Percentiles rank a stretch among this genome's conserved stretches.
Conservation (phyloP, 805 yeast species). For the Komagataella ulmi region DNA sequence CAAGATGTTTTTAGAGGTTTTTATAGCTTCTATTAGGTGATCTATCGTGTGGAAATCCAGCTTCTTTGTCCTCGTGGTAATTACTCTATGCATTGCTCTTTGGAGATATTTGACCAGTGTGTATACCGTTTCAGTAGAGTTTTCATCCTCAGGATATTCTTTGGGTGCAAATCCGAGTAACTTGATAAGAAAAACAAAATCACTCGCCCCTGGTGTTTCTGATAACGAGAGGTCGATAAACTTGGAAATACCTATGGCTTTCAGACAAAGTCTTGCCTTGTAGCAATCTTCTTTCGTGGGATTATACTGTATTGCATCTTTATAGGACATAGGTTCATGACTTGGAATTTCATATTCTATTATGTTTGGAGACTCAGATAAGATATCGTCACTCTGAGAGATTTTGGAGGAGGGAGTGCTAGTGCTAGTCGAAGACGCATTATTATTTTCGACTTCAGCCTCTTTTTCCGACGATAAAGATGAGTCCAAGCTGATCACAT, state of each 20-base stretch:
- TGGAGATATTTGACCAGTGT: constrained; percentile 39
- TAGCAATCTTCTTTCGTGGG: constrained; percentile 27
- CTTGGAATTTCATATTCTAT: neutral
- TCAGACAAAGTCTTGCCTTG: constrained; percentile 38
- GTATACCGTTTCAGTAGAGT: constrained; percentile 18
- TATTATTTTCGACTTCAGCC: neutral
- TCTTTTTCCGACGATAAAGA: neutral
- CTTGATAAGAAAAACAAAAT: constrained; percentile 41
- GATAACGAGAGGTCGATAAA: constrained; percentile 56
- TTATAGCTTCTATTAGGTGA: constrained; percentile 39
- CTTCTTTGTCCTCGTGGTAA: constrained; percentile 40
- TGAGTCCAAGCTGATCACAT: neutral
- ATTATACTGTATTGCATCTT: neutral
- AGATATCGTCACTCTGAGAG: constrained; percentile 4
- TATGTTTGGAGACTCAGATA: neutral
- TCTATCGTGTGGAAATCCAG: constrained; percentile 42
- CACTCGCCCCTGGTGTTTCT: constrained; percentile 40
- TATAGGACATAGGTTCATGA: neutral
- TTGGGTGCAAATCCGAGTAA: constrained; percentile 42
- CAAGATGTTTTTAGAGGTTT: constrained; percentile 44
- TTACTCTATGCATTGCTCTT: constrained; percentile 52
- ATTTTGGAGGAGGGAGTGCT: constrained; percentile 13
- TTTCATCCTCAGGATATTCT: constrained; percentile 8
- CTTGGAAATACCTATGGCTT: constrained; percentile 40
- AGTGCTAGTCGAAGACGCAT: constrained; percentile 8